Base-by-base conservation (phyloP, 2,329 filamentous ascomycete species). In the Claviceps pazoutovae region DNA sequence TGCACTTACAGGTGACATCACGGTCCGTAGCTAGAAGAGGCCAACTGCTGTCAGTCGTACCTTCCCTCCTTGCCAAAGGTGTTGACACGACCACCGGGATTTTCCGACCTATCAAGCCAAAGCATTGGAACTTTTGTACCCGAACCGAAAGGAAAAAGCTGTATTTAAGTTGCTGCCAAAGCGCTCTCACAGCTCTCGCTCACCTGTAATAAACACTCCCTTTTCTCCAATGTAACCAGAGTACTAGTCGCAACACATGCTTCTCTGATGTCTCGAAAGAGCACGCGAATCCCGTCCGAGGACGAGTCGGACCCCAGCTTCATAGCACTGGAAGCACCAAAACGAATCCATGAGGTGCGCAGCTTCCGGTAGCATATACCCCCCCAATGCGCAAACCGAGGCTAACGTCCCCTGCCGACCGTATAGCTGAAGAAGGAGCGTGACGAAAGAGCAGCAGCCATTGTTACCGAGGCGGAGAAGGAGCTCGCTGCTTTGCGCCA, bases 361-460 rank as follows among this genome's bases (percentile, higher is more conserved):
- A 34, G 30, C 30, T 34, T 34, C 30, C 30, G 11, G 30, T 34
- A 34, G 30, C 30, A 34, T 34, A 34, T 4, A 9, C 3, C 30
- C 8, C 8, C 30, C 30, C 30, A 11, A 11, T 11, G 30, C 9
- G 30, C 30, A 34, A 30, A 34, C 30, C 30, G 30, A 11, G 30
- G 30, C 30, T 34, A 11, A 34, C 36, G 14, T 37, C 5, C 36
- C 36, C 14, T 5, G 41, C 14, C 17, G 13, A 37, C 23, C 23
- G 16, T 45, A 42, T 14, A 68, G 66, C 51, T 68, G 7, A 66
- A 62, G 39, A 62, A 53, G 17, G 56, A 64, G 39, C 61, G 64
- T n/a, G 57, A 61, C 39, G 56, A 59, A 30, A 58, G 55, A 11
- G 58, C 63, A 47, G 56, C 55, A n/a, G 53, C 52, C 2, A 55